phyloP scores from a whole-genome alignment of 2,329 filamentous ascomycete species.

The Mycosphaerella sp. region DNA sequence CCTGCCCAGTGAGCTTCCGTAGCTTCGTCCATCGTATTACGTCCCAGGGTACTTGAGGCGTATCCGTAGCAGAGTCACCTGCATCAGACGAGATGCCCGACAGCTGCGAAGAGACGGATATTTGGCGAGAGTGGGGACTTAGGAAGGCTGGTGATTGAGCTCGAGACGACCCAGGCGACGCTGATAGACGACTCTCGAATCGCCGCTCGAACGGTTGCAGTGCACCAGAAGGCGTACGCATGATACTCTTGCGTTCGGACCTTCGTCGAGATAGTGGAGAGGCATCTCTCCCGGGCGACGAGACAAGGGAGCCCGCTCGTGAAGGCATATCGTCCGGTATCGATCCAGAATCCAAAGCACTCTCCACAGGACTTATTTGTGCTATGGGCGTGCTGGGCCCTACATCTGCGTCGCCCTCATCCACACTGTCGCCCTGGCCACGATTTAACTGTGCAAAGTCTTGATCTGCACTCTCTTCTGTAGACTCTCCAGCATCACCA shows the following conservation, averaged over 20 bases:
- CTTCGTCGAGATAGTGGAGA: conserved; percentile 44
- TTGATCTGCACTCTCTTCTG: conserved; percentile 18
- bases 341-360: conserved; percentile 65
- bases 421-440: conserved; percentile 8
- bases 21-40: conserved; percentile 94
- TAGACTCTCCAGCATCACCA: conserved; percentile 14
- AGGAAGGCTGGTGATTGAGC: conserved; percentile 72
- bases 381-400: conserved; percentile 22
- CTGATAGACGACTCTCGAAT: conserved; percentile 80
- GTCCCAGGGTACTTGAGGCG: conserved; percentile 81
- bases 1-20: conserved; percentile 79
- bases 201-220: conserved; percentile 91
- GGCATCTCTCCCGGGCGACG: conserved; percentile 66
- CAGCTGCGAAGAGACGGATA: conserved; percentile 31
- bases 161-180: conserved; percentile 58
- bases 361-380: conserved; percentile 44
- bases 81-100: conserved; percentile 67
- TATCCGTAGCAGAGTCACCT: conserved; percentile 44
- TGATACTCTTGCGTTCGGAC: conserved; percentile 53
- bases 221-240: conserved; percentile 66
- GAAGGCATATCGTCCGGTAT: conserved; percentile 81
- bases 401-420: conserved; percentile 16
- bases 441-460: conserved; percentile 23
- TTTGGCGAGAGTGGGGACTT: conserved; percentile 67
- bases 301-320: conserved; percentile 56